These are phyloP conservation scores for Cryoendolithus antarcticus DNA, from an alignment of 2,329 filamentous ascomycete species.

Conservation along the genomic window DNA sequence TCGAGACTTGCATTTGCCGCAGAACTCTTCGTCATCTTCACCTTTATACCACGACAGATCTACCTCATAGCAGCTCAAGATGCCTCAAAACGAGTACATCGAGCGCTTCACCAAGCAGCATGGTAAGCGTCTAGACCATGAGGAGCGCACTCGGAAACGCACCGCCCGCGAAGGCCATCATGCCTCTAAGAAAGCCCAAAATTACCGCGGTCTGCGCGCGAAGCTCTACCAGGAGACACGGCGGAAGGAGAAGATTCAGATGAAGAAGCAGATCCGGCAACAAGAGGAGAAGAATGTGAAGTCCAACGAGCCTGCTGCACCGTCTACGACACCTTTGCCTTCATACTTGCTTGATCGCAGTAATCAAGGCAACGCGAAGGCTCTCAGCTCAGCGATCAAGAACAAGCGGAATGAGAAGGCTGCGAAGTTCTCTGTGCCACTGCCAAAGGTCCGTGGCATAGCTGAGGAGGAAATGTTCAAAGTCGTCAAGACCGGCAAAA, in stretches of 20 bases:
- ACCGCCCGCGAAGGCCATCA: slow-evolving; percentile 81
- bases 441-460: slow-evolving; percentile 90
- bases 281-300: slow-evolving; percentile 97
- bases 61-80: slow-evolving; percentile 12
- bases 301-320: slow-evolving; percentile 63
- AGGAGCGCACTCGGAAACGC: slow-evolving; percentile 80
- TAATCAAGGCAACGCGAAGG: slow-evolving; percentile 56
- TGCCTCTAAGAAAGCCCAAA: slow-evolving; percentile 80
- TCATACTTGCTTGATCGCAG: slow-evolving; percentile 83
- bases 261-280: slow-evolving; percentile 86
- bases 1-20: slow-evolving; percentile 1
- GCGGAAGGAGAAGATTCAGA: slow-evolving; percentile 95
- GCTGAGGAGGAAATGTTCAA: slow-evolving; percentile 97
- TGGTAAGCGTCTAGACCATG: slow-evolving; percentile 56
- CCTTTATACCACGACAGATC: background rate
- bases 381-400: slow-evolving; percentile 77
- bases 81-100: slow-evolving; percentile 71
- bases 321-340: slow-evolving; percentile 69
- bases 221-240: slow-evolving; percentile 91
- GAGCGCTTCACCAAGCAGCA: slow-evolving; percentile 61
- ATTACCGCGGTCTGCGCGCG: slow-evolving; percentile 77
- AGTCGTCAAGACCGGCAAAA: slow-evolving; percentile 91
- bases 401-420: slow-evolving; percentile 91
- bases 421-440: slow-evolving; percentile 78
- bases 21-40: background rate